These are phyloP conservation scores for Alternaria infectoria DNA, from an alignment of 2,329 filamentous ascomycete species.

Conservation along the genomic window DNA sequence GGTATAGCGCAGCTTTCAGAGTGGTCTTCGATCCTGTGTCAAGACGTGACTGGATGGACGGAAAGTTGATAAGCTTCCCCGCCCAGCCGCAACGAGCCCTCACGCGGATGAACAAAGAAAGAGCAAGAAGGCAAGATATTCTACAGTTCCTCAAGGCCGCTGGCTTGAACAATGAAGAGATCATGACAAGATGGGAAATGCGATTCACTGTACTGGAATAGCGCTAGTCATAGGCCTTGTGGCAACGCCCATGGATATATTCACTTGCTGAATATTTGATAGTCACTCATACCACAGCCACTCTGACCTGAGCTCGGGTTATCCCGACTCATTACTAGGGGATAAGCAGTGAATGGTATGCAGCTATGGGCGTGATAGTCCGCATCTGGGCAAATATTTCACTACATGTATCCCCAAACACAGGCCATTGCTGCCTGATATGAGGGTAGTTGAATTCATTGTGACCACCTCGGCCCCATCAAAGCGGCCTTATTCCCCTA, in stretches of 20 bases:
- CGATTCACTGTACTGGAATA: background rate
- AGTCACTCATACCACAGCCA: background rate
- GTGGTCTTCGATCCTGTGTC: background rate
- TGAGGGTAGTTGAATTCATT: too few species aligned
- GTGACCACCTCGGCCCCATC: too few species aligned
- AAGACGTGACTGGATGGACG: background rate
- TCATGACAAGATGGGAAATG: background rate
- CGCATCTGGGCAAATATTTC: background rate
- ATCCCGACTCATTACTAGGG: too few species aligned
- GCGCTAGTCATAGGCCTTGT: accelerated
- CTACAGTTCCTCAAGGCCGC: background rate
- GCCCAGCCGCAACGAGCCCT: background rate
- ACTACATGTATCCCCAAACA: too few species aligned
- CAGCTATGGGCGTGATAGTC: background rate
- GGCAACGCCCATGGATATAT: too few species aligned
- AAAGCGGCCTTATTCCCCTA: too few species aligned
- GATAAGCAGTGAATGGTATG: too few species aligned
- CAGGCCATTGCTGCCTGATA: too few species aligned
- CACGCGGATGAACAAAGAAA: background rate
- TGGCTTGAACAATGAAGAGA: background rate
- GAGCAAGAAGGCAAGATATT: background rate
- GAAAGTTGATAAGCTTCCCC: background rate
- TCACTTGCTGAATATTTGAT: background rate
- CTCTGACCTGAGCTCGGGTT: too few species aligned
- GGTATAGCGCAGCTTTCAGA: background rate